Evolutionary conservation across 1,139 yeast genomes (phyloP).

Genomic region (Pichia kudriavzevii): DNA sequence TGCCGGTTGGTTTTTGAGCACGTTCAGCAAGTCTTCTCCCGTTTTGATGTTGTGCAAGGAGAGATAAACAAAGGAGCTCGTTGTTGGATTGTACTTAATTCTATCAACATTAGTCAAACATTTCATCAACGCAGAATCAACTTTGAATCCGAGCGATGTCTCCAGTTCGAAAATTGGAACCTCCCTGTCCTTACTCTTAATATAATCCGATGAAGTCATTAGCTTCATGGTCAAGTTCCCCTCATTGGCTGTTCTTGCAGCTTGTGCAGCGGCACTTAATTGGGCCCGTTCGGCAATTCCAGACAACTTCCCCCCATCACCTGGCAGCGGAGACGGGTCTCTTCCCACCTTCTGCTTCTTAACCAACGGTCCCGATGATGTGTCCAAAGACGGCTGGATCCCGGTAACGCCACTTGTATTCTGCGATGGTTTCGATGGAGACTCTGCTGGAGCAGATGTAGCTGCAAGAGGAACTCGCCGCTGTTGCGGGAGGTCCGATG

Average conservation of each 20-base stretch:
- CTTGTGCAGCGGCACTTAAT: conserved; percentile 9
- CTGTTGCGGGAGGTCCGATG: conserved; percentile 8
- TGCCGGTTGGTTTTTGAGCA: conserved; percentile 73
- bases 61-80: conserved; percentile 71
- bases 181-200: conserved; percentile 62
- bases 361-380: too few species aligned
- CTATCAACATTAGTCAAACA: conserved; percentile 69
- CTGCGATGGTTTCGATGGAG: background rate
- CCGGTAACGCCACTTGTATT: too few species aligned
- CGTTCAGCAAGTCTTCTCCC: conserved; percentile 67
- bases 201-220: conserved; percentile 70
- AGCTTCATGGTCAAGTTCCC: conserved; percentile 25
- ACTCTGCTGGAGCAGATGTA: conserved; percentile 1
- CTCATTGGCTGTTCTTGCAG: conserved; percentile 6
- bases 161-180: conserved; percentile 58
- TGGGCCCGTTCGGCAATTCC: too few species aligned
- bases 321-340: too few species aligned
- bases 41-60: conserved; percentile 83
- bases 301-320: too few species aligned
- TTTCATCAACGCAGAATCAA: conserved; percentile 52
- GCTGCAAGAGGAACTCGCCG: conserved; percentile 4
- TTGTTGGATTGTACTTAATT: conserved; percentile 53
- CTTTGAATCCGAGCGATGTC: conserved; percentile 38
- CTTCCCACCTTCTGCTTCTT: too few species aligned
- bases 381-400: too few species aligned